Evolutionary conservation across 768 basidiomycete genomes (phyloP).

Genomic region (Rhodocollybia butyracea): DNA sequence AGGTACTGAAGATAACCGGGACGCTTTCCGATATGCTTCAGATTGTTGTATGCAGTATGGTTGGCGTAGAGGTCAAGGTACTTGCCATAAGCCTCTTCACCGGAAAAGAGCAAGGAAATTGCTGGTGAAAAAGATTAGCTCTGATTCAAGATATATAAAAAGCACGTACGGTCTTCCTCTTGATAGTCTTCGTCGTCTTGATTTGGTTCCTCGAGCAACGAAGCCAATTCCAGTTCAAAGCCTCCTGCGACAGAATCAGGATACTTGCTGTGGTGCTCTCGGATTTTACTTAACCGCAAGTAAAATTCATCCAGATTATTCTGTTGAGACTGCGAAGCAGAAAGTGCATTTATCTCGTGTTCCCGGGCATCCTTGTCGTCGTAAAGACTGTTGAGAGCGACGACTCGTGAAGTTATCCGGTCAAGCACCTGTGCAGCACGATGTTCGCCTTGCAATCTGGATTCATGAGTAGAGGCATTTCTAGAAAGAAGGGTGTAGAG

Average conservation of each 20-base stretch:
- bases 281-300: slow-evolving; percentile 90
- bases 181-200: slow-evolving; percentile 67
- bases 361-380: slow-evolving; percentile 72
- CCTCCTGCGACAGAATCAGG: slow-evolving; percentile 82
- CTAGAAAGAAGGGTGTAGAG: slow-evolving; percentile 81
- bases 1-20: slow-evolving; percentile 92
- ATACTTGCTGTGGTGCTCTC: slow-evolving; percentile 95
- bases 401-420: slow-evolving; percentile 69
- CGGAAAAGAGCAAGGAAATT: slow-evolving; percentile 85
- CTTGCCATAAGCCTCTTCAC: slow-evolving; percentile 93
- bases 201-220: slow-evolving; percentile 74
- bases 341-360: slow-evolving; percentile 62
- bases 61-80: slow-evolving; percentile 91
- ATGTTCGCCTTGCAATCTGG: slow-evolving; percentile 74
- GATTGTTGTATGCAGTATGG: slow-evolving; percentile 86
- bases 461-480: slow-evolving; percentile 58
- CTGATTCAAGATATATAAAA: background rate
- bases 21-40: slow-evolving; percentile 81
- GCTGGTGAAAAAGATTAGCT: slow-evolving; percentile 37
- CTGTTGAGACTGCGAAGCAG: slow-evolving; percentile 47
- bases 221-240: slow-evolving; percentile 81
- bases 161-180: slow-evolving; percentile 81
- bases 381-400: slow-evolving; percentile 69
- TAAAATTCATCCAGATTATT: slow-evolving; percentile 93
- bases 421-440: slow-evolving; percentile 87